Base-by-base conservation (phyloP, 371 early-diverging fungal genomes). In the Mortierella sp. region DNA sequence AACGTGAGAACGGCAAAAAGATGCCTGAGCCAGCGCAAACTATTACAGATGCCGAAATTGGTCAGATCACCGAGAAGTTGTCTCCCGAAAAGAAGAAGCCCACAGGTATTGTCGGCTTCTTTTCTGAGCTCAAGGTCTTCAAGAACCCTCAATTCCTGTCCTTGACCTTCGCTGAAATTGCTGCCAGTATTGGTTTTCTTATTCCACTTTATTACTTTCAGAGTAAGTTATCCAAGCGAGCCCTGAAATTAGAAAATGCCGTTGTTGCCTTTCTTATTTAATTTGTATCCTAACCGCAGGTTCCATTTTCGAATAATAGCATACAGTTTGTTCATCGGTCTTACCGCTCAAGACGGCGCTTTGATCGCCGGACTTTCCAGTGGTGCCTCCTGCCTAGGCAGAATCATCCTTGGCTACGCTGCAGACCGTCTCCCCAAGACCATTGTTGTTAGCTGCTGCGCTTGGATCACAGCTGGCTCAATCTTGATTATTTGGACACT, bases 401-500 rank as follows among this genome's bases (percentile, higher is more conserved):
- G 93, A 30, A 75, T 92, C 22, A 47, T 72, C 0, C 83, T 86
- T 6, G 92, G 92, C 14, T 78, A 84, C 47, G 67, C 78, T 1
- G 84, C 87, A 2, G 92, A 92, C 57, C 73, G 77, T 8, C 37
- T 93, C 6, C 94, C 94, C 43, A 88, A 88, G 58, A 81, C 92
- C 52, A 87, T 90, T 64, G 75, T 75, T 18, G 72, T 80, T 26
- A 71, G 71, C 24, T 35, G 62, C 28, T 80, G 80, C 61, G 84
- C 88, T 0, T 84, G 90, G 72, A 78, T 78, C 16, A 54, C 86
- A 0, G 88, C 89, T 64, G 77, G 89, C 3, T 65, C 85, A 18
- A 54, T 87, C 10, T 68, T 92, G 10, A 73, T 92, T 32, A 64
- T 93, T 18, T 94, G 94, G 94, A 78, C 90, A 37, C 73, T 93